Evolutionary conservation across 148 eudicot species (phyloP).

Genomic region (Fagopyrum esculentum): DNA sequence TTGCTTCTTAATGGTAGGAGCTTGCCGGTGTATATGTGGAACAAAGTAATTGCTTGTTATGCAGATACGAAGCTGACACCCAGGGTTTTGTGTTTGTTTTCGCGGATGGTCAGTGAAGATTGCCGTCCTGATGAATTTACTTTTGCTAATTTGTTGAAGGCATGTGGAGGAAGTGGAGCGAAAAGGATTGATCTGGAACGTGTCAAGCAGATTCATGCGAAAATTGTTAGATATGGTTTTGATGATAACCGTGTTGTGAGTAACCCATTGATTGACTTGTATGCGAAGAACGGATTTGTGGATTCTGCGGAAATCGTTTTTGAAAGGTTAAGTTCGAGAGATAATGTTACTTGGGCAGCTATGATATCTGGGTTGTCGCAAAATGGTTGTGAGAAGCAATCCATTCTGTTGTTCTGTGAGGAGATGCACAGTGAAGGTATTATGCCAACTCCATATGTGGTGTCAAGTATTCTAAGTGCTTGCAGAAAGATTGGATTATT

Average conservation of each 20-base stretch:
- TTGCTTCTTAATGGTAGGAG: slow-evolving; percentile 31
- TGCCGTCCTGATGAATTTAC: slow-evolving; percentile 47
- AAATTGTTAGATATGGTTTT: slow-evolving; percentile 46
- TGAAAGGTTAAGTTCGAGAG: slow-evolving; percentile 32
- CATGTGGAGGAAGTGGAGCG: slow-evolving; percentile 33
- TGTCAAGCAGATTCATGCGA: slow-evolving; percentile 55
- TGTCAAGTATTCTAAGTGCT: slow-evolving; percentile 80
- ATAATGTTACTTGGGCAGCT: slow-evolving; percentile 90
- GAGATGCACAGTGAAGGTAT: slow-evolving; percentile 64
- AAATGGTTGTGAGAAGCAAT: slow-evolving; percentile 53
- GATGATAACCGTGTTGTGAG: slow-evolving; percentile 37
- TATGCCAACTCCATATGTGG: slow-evolving; percentile 70
- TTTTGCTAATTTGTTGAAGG: slow-evolving; percentile 40
- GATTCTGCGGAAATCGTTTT: slow-evolving; percentile 51
- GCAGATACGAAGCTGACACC: slow-evolving; percentile 23
- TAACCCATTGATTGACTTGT: slow-evolving; percentile 76
- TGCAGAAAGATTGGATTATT: slow-evolving; percentile 52
- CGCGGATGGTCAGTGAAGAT: slow-evolving; percentile 38
- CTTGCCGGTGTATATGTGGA: slow-evolving; percentile 36
- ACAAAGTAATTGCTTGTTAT: slow-evolving; percentile 30
- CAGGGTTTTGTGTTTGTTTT: slow-evolving; percentile 35
- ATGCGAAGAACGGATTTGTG: slow-evolving; percentile 54
- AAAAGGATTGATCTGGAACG: slow-evolving; percentile 18
- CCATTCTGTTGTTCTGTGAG: slow-evolving; percentile 41
- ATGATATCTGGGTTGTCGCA: slow-evolving; percentile 84